Evolutionary conservation across 2,329 filamentous ascomycete genomes (phyloP).

Genomic region (Colletotrichum sp.): DNA sequence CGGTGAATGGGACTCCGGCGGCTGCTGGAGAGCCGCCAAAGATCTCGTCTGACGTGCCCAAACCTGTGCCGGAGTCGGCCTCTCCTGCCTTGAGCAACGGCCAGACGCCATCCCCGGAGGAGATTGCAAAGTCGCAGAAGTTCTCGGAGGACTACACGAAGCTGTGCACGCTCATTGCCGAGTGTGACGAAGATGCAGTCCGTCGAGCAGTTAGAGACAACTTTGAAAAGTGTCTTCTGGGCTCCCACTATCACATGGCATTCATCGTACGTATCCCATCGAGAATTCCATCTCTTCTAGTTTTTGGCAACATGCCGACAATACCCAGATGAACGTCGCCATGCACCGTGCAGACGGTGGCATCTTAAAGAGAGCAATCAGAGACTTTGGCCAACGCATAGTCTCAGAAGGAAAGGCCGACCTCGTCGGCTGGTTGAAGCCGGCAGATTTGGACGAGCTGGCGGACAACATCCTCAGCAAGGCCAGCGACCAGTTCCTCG

Average conservation of each 20-base stretch:
- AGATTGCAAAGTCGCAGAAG: background rate
- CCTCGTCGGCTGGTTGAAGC: constrained; percentile 44
- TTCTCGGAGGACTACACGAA: constrained; percentile 39
- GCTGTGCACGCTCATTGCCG: constrained; percentile 43
- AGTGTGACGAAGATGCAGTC: constrained; percentile 48
- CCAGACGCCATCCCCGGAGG: background rate
- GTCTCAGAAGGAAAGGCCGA: constrained; percentile 44
- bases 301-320: constrained; percentile 26
- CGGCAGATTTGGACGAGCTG: constrained; percentile 50
- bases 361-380: constrained; percentile 42
- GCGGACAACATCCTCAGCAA: constrained; percentile 46
- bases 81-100: background rate
- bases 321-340: constrained; percentile 44
- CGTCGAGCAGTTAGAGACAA: constrained; percentile 54
- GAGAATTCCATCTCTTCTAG: background rate
- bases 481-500: constrained; percentile 55
- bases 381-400: constrained; percentile 52
- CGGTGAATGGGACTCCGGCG: background rate
- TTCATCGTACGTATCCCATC: constrained; percentile 51
- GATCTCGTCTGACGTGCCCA: background rate
- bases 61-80: background rate
- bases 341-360: constrained; percentile 47
- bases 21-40: background rate
- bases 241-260: constrained; percentile 56
- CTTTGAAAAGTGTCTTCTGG: constrained; percentile 54